Conservation (phyloP, 768 basidiomycete species). For the Tubosaeta brunneosetosa region DNA sequence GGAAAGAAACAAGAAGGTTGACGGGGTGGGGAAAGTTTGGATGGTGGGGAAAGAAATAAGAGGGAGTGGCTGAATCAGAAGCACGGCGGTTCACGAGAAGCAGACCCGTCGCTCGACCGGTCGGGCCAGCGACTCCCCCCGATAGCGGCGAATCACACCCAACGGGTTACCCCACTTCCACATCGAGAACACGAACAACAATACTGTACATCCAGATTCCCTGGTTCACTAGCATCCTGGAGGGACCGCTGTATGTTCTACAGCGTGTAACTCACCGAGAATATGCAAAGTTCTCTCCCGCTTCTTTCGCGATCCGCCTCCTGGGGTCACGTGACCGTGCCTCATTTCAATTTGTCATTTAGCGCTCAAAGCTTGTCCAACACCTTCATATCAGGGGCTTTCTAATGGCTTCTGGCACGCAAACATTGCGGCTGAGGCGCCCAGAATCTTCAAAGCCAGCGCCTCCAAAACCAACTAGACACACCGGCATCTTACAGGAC, state of each 20-base stretch:
- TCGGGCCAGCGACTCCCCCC: conserved; percentile 23
- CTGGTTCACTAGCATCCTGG: neutral
- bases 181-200: neutral
- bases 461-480: conserved; percentile 36
- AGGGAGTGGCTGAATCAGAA: conserved; percentile 22
- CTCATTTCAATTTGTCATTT: neutral
- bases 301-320: neutral
- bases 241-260: neutral
- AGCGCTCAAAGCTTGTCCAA: neutral
- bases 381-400: neutral
- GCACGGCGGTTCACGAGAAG: conserved; percentile 28
- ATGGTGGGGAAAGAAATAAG: conserved; percentile 24
- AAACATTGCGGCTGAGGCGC: conserved; percentile 49
- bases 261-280: neutral
- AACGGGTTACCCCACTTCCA: conserved; percentile 15
- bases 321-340: conserved; percentile 13
- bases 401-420: conserved; percentile 42
- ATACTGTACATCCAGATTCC: neutral
- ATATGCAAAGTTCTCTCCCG: neutral
- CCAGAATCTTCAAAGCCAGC: conserved; percentile 29
- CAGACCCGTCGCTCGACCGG: conserved; percentile 11
- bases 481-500: conserved; percentile 74
- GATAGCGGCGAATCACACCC: conserved; percentile 27
- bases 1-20: conserved; percentile 12
- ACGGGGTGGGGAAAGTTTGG: conserved; percentile 6